Evolutionary conservation across 345 rosid genomes (phyloP).

Genomic region (Kernera saxatilis): DNA sequence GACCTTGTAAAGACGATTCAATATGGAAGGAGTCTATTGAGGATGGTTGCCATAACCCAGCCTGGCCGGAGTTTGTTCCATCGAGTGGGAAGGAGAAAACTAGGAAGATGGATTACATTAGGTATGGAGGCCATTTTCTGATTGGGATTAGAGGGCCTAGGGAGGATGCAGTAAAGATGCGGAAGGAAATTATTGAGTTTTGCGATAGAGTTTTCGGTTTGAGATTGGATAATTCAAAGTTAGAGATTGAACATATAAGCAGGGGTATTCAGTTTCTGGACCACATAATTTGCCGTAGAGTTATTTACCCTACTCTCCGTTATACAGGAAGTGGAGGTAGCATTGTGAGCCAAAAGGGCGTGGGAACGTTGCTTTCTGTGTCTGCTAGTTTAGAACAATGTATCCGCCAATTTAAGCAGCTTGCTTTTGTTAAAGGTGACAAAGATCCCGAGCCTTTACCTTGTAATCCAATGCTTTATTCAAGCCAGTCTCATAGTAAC

Average conservation of each 20-base stretch:
- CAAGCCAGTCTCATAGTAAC: constrained; percentile 93
- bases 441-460: constrained; percentile 96
- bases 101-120: constrained; percentile 85
- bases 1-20: constrained; percentile 69
- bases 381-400: constrained; percentile 88
- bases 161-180: constrained; percentile 66
- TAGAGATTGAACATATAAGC: constrained; percentile 81
- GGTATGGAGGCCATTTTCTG: constrained; percentile 86
- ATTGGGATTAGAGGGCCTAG: constrained; percentile 92
- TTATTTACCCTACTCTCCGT: constrained; percentile 80
- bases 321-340: constrained; percentile 79
- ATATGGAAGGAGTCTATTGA: constrained; percentile 83
- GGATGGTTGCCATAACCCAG: constrained; percentile 91
- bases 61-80: constrained; percentile 99
- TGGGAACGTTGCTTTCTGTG: constrained; percentile 91
- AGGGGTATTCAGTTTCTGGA: constrained; percentile 92
- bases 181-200: constrained; percentile 68
- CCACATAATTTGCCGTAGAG: constrained; percentile 76
- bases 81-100: constrained; percentile 86
- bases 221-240: constrained; percentile 63
- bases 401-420: constrained; percentile 67
- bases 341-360: constrained; percentile 77
- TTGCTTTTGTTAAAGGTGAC: constrained; percentile 87
- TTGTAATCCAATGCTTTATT: constrained; percentile 90
- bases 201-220: constrained; percentile 52